phyloP scores from a whole-genome alignment of 2,329 filamentous ascomycete genomes.

The Pezizomycotina sp. region DNA sequence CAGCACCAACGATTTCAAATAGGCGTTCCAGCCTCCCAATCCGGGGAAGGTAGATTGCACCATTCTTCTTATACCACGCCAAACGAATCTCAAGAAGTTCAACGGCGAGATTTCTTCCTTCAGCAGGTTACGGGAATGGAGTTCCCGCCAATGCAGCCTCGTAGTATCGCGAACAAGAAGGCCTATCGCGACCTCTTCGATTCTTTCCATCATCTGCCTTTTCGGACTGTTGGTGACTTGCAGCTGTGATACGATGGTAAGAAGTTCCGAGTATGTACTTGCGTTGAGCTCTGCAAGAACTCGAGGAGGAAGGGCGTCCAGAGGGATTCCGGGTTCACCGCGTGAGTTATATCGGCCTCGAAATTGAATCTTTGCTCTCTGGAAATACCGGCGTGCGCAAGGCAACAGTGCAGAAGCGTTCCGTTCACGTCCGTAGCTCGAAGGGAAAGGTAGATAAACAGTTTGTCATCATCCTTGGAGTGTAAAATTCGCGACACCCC shows the following conservation, averaged over 20 bases:
- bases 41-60: slow-evolving; percentile 22
- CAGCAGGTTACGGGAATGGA: slow-evolving; percentile 10
- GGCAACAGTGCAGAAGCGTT: slow-evolving; percentile 33
- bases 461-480: slow-evolving; percentile 20
- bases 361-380: slow-evolving; percentile 31
- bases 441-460: slow-evolving; percentile 32
- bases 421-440: slow-evolving; percentile 32
- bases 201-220: slow-evolving; percentile 5
- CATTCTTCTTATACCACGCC: slow-evolving; percentile 18
- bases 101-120: slow-evolving; percentile 21
- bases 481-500: slow-evolving; percentile 28
- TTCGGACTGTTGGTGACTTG: slow-evolving; percentile 11
- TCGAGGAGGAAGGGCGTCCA: slow-evolving; percentile 8
- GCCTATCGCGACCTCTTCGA: slow-evolving; percentile 9
- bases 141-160: slow-evolving; percentile 11
- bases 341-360: slow-evolving; percentile 30
- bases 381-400: slow-evolving; percentile 31
- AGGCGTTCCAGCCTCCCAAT: slow-evolving; percentile 24
- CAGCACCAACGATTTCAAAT: slow-evolving; percentile 23
- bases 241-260: slow-evolving; percentile 11
- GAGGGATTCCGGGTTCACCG: slow-evolving; percentile 20
- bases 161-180: slow-evolving; percentile 13
- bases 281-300: slow-evolving; percentile 13
- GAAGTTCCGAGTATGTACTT: slow-evolving; percentile 13
- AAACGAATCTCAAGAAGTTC: slow-evolving; percentile 25